Conservation (phyloP, 805 yeast species). For the Myxozyma neglecta region DNA sequence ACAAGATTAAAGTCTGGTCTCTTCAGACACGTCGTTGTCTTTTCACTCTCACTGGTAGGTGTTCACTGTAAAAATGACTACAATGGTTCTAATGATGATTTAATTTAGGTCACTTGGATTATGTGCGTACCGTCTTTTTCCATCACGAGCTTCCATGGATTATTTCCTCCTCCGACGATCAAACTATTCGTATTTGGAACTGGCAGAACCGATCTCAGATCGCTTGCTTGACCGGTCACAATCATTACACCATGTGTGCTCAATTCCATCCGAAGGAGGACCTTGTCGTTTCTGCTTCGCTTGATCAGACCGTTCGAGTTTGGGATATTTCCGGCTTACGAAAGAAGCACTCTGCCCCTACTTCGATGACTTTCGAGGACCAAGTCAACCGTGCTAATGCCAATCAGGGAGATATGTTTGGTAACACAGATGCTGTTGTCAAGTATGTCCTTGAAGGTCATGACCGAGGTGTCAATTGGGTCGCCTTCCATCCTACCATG, state of each 20-base stretch:
- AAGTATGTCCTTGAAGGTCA: constrained; percentile 97
- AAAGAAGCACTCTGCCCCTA: constrained; percentile 87
- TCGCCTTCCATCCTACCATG: constrained; percentile 93
- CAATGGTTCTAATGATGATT: not conserved
- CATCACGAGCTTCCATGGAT: constrained; percentile 98
- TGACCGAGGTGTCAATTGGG: constrained; percentile 98
- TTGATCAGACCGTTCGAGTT: constrained; percentile 97
- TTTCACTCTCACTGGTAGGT: constrained; percentile 63
- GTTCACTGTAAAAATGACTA: not conserved
- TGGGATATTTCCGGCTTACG: constrained; percentile 97
- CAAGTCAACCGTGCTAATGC: constrained; percentile 55
- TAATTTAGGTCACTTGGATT: constrained; percentile 82
- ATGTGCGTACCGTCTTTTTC: constrained; percentile 89
- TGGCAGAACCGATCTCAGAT: constrained; percentile 99
- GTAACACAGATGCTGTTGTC: constrained; percentile 89
- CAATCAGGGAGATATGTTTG: constrained; percentile 67
- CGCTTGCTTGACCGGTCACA: constrained; percentile 96
- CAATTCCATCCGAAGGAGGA: constrained; percentile 96
- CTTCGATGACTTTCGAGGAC: constrained; percentile 44
- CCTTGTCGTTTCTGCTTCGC: constrained; percentile 88
- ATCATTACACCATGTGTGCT: constrained; percentile 97
- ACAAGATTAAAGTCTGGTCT: constrained; percentile 94
- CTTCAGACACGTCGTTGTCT: constrained; percentile 85
- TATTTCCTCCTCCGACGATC: constrained; percentile 93
- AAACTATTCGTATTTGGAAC: constrained; percentile 98